Evolutionary conservation across 495 filamentous ascomycete species (phyloP), one percentile per base, ranked within the genome.

Genomic region (Penicillium antarcticum): DNA sequence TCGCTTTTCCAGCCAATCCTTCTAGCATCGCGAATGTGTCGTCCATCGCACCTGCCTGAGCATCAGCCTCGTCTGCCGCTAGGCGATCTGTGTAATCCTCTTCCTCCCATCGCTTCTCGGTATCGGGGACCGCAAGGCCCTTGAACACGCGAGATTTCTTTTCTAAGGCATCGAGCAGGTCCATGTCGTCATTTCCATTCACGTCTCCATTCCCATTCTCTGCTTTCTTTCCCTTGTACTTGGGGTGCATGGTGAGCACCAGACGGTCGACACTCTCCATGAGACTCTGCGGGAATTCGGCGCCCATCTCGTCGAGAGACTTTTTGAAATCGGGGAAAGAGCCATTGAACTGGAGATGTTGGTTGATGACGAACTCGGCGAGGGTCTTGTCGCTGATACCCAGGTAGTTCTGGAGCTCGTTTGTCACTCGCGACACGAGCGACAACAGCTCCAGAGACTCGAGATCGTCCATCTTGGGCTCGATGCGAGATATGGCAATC

Each of bases 1-100:
- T 74, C 34, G 74, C 71, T 54, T 92, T 92, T 12, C 84, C 80
- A 45, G 89, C 91, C 35, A 97, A 73, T 14, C 87, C 86, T 65
- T 97, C 95, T 17, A 99, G 71, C 66, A 92, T 80, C 4, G 90
- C 91, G 62, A 99, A 84, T 6, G 94, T 96, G 68, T 99, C 95
- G 62, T 97, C 94, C 68, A 97, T 89, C 23, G 84, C 86, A 62
- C 84, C 84, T 12, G 59, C 63, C 51, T 71, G 71, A 11, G 63
- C 63, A 21, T 72, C 64, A 31, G 59, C 61, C 12, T 78, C 69
- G 19, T 65, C 52, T 12, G 45, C 61, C 43, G 42, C 65, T 1
- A 53, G 52, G 8, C 40, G 56, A 31, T 63, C 58, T 2, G 47
- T 61, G 32, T 71, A 67, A 8, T 72, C 72, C 14, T 81, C 75